Conservation (phyloP, 1,139 yeast species). For the Candida sojae region DNA sequence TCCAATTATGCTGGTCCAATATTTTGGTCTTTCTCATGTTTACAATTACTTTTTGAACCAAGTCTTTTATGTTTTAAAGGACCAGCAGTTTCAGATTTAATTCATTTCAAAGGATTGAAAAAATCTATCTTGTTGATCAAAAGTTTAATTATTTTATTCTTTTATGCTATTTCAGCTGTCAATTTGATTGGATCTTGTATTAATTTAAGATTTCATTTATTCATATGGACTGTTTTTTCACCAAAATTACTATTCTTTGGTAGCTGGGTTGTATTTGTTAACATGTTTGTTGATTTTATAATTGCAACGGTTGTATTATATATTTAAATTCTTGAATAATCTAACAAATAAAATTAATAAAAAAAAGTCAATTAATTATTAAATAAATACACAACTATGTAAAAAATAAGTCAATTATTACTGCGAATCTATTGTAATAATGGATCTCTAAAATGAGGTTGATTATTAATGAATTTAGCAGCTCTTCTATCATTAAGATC, state of each 20-base stretch:
- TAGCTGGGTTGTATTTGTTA: constrained; percentile 69
- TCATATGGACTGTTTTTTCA: constrained; percentile 96
- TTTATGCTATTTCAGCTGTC: constrained; percentile 61
- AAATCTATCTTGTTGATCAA: constrained; percentile 37
- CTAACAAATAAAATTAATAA: neutral
- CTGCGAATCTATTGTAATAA: constrained; percentile 75
- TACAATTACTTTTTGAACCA: constrained; percentile 45
- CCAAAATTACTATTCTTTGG: constrained; percentile 84
- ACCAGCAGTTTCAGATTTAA: constrained; percentile 14
- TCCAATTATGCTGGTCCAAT: constrained; percentile 86
- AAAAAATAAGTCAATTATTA: too few species aligned
- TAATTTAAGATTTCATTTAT: constrained; percentile 77
- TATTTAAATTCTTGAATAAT: constrained; percentile 4
- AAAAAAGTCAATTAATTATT: neutral
- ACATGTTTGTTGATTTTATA: constrained; percentile 41
- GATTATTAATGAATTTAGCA: constrained; percentile 80
- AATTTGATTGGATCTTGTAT: constrained; percentile 70
- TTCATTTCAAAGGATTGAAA: constrained; percentile 24
- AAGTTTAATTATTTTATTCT: constrained; percentile 39
- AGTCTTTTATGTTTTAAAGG: constrained; percentile 15
- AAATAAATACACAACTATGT: constrained; percentile 2
- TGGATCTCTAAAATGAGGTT: constrained; percentile 90
- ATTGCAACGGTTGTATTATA: constrained; percentile 18
- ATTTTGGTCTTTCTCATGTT: constrained; percentile 70
- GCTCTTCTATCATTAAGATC: constrained; percentile 78